phyloP scores from a whole-genome alignment of 768 basidiomycete species.

The Auricularia sp. region DNA sequence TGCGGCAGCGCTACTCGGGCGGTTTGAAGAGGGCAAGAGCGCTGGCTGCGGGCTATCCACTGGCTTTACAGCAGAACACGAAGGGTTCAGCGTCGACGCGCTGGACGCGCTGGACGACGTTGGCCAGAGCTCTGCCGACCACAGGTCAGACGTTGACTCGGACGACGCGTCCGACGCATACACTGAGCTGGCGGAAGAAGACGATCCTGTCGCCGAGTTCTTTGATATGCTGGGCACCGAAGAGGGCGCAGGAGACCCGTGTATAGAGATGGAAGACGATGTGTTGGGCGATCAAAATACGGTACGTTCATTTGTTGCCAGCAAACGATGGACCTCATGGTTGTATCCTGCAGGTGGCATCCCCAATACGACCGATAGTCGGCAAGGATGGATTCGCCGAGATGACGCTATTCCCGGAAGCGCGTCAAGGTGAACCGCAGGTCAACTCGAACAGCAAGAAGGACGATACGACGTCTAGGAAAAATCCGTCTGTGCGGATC shows the following conservation, averaged over 20 bases:
- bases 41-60: too few species aligned
- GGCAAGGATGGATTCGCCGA: too few species aligned
- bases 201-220: neutral
- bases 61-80: too few species aligned
- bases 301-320: neutral
- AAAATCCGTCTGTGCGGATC: neutral
- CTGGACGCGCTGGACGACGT: too few species aligned
- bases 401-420: too few species aligned
- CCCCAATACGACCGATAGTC: too few species aligned
- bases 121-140: too few species aligned
- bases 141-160: neutral
- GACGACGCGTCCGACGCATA: neutral
- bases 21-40: too few species aligned
- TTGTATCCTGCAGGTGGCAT: too few species aligned
- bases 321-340: too few species aligned
- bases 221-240: neutral
- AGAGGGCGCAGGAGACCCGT: neutral
- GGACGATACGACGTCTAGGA: neutral
- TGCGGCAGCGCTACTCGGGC: too few species aligned
- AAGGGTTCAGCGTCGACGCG: too few species aligned
- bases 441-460: neutral
- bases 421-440: neutral
- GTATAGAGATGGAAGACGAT: neutral
- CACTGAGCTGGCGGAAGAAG: neutral
- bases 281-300: neutral